Evolutionary conservation across 345 rosid species (phyloP).

Genomic region (Corchorus capsularis): DNA sequence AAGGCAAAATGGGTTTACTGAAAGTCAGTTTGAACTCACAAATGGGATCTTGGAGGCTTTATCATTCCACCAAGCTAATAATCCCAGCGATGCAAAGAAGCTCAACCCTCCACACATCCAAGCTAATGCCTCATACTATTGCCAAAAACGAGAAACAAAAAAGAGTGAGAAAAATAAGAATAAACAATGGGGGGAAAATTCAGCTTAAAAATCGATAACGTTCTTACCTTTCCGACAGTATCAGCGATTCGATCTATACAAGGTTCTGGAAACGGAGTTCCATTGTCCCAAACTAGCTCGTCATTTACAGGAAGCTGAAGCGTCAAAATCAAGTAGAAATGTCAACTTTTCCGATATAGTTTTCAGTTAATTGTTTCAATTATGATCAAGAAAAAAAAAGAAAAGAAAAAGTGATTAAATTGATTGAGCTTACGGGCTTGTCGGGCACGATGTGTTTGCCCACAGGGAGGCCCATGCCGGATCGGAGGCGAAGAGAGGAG

Average conservation of each 20-base stretch:
- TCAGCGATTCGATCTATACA: slow-evolving; percentile 98
- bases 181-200: neutral
- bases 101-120: slow-evolving; percentile 96
- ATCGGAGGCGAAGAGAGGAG: slow-evolving; percentile 79
- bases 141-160: slow-evolving; percentile 1
- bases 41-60: slow-evolving; percentile 89
- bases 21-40: slow-evolving; percentile 49
- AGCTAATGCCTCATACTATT: slow-evolving; percentile 93
- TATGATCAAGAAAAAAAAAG: neutral
- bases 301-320: slow-evolving; percentile 79
- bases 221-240: slow-evolving; percentile 83
- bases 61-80: slow-evolving; percentile 77
- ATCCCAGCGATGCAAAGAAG: slow-evolving; percentile 71
- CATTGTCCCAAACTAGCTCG: slow-evolving; percentile 96
- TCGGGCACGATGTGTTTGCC: slow-evolving; percentile 97
- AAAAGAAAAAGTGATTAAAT: neutral
- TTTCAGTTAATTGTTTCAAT: neutral
- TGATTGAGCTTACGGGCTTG: slow-evolving; percentile 63
- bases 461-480: slow-evolving; percentile 97
- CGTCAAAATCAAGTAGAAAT: neutral
- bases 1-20: neutral
- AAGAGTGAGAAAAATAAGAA: neutral
- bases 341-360: neutral
- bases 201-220: neutral
- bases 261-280: slow-evolving; percentile 89